Percentiles rank a stretch among this genome's conserved stretches.
phyloP scores from a whole-genome alignment of 768 basidiomycete genomes.

The Xerocomellus dryophilus region DNA sequence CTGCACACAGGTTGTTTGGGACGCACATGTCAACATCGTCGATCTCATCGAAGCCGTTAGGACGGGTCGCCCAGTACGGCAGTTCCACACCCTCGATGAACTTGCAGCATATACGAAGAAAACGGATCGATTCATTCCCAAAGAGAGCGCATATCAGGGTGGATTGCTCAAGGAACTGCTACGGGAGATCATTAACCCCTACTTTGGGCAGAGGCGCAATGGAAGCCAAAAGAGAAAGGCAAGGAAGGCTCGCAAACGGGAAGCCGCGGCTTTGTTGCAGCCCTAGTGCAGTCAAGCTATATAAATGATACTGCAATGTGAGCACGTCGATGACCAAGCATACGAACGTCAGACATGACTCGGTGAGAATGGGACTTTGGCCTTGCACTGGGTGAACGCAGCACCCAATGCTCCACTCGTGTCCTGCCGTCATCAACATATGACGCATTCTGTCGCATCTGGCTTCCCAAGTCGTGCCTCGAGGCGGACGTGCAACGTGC shows the following conservation, averaged over 20 bases:
- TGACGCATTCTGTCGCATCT: conserved; percentile 39
- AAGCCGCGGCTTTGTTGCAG: background rate
- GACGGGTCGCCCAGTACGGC: conserved; percentile 11
- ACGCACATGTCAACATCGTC: conserved; percentile 31
- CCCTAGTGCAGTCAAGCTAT: background rate
- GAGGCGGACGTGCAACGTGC: conserved; percentile 42
- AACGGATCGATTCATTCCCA: conserved; percentile 27
- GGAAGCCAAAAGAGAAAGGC: conserved; percentile 19
- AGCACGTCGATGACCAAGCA: background rate
- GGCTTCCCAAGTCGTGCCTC: conserved; percentile 45
- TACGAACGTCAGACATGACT: background rate
- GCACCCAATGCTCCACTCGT: too few species aligned
- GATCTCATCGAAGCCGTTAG: conserved; percentile 26
- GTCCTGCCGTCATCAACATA: conserved; percentile 33
- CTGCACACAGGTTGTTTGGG: conserved; percentile 16
- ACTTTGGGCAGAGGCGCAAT: conserved; percentile 16
- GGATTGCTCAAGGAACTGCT: conserved; percentile 31
- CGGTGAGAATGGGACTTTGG: background rate
- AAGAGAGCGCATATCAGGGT: conserved; percentile 25
- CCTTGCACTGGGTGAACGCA: too few species aligned
- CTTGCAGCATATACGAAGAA: conserved; percentile 24
- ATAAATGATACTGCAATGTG: conserved; percentile 2
- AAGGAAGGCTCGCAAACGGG: conserved; percentile 15
- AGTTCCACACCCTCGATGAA: conserved; percentile 19
- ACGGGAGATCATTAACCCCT: conserved; percentile 23